phyloP scores from a whole-genome alignment of 176 grass and related monocot genomes.

The Stipa capillata region DNA sequence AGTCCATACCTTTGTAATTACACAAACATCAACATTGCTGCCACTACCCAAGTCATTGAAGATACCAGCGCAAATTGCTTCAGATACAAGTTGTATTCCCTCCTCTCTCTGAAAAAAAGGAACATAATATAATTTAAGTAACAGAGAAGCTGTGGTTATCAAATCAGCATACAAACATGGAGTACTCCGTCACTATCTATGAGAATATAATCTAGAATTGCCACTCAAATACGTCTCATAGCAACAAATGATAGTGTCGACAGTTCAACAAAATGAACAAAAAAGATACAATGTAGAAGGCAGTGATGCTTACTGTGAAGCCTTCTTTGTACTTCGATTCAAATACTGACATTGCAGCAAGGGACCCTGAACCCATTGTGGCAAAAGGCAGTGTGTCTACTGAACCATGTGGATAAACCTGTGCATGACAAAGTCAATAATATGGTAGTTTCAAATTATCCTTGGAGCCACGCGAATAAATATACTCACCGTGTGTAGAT shows the following conservation, averaged over 20 bases:
- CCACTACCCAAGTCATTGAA: constrained; percentile 71
- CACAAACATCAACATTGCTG: constrained; percentile 65
- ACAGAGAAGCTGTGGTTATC: background rate
- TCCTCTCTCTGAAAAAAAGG: constrained; percentile 43
- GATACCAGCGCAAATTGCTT: constrained; percentile 63
- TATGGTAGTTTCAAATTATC: background rate
- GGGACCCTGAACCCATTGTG: constrained; percentile 66
- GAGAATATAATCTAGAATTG: background rate
- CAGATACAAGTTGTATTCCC: constrained; percentile 47
- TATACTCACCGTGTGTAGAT: constrained; percentile 58
- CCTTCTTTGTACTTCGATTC: constrained; percentile 68
- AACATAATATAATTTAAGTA: background rate
- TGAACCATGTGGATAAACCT: constrained; percentile 73
- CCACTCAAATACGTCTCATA: background rate
- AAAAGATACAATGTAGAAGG: background rate
- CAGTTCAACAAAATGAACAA: background rate
- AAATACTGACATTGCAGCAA: constrained; percentile 62
- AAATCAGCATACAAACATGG: background rate
- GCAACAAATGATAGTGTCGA: no score
- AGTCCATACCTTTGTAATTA: constrained; percentile 46
- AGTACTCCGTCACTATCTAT: background rate
- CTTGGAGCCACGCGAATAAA: background rate
- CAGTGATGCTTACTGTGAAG: constrained; percentile 36
- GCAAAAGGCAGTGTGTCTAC: constrained; percentile 63
- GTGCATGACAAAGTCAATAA: background rate